Conservation (phyloP, 2,329 filamentous ascomycete genomes). For the Alternaria sp. region DNA sequence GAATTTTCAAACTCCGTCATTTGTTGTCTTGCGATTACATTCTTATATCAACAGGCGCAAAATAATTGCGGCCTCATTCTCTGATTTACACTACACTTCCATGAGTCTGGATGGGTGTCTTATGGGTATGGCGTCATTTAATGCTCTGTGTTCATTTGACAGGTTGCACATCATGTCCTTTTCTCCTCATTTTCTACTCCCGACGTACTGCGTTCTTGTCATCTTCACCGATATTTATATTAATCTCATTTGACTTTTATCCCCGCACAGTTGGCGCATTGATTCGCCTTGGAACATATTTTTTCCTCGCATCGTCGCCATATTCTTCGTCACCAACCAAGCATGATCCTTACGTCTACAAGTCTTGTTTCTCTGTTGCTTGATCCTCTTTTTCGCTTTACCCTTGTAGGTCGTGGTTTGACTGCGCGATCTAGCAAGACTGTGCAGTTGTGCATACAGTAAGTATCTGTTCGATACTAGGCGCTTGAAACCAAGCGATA, state of each 20-base stretch:
- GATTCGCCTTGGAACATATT: not conserved
- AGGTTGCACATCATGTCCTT: not conserved
- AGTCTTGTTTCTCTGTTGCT: not conserved
- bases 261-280: not conserved
- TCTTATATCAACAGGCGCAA: not conserved
- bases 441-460: not conserved
- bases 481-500: not conserved
- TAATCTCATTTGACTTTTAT: constrained; percentile 14
- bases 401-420: not conserved
- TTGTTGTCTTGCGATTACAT: not conserved
- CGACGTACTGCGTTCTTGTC: not conserved
- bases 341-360: not conserved
- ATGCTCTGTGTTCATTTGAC: not conserved
- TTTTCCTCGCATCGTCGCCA: not conserved
- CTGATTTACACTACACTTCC: not conserved
- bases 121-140: not conserved
- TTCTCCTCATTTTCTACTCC: constrained; percentile 4
- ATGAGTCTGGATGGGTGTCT: not conserved
- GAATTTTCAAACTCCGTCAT: not conserved
- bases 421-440: not conserved
- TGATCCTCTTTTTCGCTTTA: not conserved
- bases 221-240: constrained; percentile 18
- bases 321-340: not conserved
- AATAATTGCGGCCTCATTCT: not conserved
- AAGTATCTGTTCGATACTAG: not conserved